These are phyloP conservation scores for Rhynchospora pubera DNA, from an alignment of 176 grass and related monocot species.

Conservation along the genomic window DNA sequence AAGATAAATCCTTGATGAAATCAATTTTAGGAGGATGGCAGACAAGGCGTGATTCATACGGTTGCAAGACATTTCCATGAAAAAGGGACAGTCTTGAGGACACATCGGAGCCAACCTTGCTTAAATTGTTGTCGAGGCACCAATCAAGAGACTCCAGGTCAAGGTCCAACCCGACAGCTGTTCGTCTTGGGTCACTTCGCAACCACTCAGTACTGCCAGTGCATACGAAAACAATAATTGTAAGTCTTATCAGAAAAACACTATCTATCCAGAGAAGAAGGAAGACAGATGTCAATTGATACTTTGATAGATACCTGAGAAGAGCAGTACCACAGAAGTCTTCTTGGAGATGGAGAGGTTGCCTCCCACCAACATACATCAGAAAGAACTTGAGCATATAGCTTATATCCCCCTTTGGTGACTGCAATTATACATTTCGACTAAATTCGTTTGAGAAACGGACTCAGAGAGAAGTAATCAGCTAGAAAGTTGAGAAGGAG, in stretches of 20 bases:
- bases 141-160: constrained; percentile 93
- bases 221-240: background rate
- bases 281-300: too few species aligned
- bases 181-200: constrained; percentile 57
- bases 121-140: constrained; percentile 73
- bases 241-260: too few species aligned
- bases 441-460: background rate
- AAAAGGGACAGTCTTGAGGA: constrained; percentile 77
- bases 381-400: constrained; percentile 85
- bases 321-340: constrained; percentile 93
- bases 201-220: constrained; percentile 63
- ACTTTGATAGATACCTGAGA: constrained; percentile 57
- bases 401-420: constrained; percentile 85
- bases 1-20: constrained; percentile 30
- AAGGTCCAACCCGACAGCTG: constrained; percentile 68
- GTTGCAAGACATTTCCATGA: constrained; percentile 83
- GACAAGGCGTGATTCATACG: constrained; percentile 37
- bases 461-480: constrained; percentile 16
- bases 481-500: background rate
- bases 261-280: too few species aligned
- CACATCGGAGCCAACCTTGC: constrained; percentile 57
- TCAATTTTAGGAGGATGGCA: constrained; percentile 31
- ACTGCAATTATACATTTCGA: constrained; percentile 22
- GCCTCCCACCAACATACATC: constrained; percentile 70
- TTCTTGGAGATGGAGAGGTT: constrained; percentile 73